phyloP scores from a whole-genome alignment of 441 rosid genomes.

The Erysimum pusillum region DNA sequence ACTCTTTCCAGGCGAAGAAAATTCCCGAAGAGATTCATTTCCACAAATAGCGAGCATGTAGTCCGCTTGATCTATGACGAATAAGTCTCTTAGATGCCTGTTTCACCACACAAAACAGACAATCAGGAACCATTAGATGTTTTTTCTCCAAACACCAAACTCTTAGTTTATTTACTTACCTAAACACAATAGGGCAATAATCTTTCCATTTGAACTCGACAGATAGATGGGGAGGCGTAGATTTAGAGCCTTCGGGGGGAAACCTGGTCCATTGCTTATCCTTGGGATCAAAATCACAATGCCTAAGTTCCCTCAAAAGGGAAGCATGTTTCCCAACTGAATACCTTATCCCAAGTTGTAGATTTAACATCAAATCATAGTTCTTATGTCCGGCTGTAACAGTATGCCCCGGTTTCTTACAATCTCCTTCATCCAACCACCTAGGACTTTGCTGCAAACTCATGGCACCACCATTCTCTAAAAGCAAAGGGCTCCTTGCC shows the following conservation, averaged over 20 bases:
- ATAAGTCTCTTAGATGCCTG: conserved; percentile 64
- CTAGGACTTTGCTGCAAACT: conserved; percentile 49
- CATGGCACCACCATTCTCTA: conserved; percentile 40
- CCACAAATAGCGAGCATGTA: conserved; percentile 71
- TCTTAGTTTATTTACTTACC: conserved; percentile 39
- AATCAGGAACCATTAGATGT: neutral
- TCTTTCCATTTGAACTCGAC: conserved; percentile 67
- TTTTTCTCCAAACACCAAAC: neutral
- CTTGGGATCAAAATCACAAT: conserved; percentile 64
- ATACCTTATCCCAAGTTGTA: conserved; percentile 53
- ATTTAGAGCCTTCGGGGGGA: conserved; percentile 64
- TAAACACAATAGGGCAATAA: conserved; percentile 64
- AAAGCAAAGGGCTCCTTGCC: conserved; percentile 39
- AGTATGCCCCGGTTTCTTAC: conserved; percentile 50
- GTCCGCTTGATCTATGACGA: conserved; percentile 46
- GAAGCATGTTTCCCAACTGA: conserved; percentile 63
- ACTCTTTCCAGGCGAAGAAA: conserved; percentile 70
- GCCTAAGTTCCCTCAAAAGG: conserved; percentile 46
- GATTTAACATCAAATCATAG: conserved; percentile 51
- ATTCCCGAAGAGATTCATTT: conserved; percentile 61
- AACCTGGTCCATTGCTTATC: conserved; percentile 72
- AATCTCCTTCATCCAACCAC: conserved; percentile 50
- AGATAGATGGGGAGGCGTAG: conserved; percentile 62
- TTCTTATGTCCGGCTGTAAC: conserved; percentile 47
- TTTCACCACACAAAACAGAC: conserved; percentile 35